Evolutionary conservation across 2,329 filamentous ascomycete genomes (phyloP).

Genomic region (Pseudogymnoascus sp.): DNA sequence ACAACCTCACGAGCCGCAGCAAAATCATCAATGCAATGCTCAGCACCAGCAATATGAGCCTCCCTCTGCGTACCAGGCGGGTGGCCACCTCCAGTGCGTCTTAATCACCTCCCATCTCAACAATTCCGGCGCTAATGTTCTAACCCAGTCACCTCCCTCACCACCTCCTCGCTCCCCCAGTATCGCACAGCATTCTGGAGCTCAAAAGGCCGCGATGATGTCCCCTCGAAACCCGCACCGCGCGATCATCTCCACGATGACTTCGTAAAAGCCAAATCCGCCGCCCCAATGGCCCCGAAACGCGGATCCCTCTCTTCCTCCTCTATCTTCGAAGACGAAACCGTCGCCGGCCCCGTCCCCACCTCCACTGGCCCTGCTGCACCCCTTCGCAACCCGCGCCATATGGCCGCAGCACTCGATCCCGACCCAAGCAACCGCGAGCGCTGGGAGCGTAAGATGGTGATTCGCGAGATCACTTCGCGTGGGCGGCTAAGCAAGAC

Average conservation of each 20-base stretch:
- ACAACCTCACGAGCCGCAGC: neutral
- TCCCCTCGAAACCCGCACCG: constrained; percentile 27
- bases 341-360: constrained; percentile 22
- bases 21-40: constrained; percentile 8
- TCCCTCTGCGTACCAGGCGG: constrained; percentile 54
- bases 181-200: constrained; percentile 1
- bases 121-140: constrained; percentile 20
- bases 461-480: constrained; percentile 64
- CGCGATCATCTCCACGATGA: constrained; percentile 56
- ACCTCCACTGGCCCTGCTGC: constrained; percentile 6
- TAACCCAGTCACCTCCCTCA: constrained; percentile 19
- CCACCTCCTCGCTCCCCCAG: constrained; percentile 11
- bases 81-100: constrained; percentile 51
- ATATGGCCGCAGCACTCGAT: constrained; percentile 58
- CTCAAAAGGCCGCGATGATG: neutral
- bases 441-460: constrained; percentile 75
- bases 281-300: constrained; percentile 29
- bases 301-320: constrained; percentile 38
- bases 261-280: constrained; percentile 33
- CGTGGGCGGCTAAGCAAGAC: constrained; percentile 58
- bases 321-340: constrained; percentile 44
- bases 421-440: constrained; percentile 64
- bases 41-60: constrained; percentile 45
- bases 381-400: constrained; percentile 36
- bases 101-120: constrained; percentile 12